phyloP scores from a whole-genome alignment of 2,329 filamentous ascomycete species.

The Pseudogymnoascus pannorum region DNA sequence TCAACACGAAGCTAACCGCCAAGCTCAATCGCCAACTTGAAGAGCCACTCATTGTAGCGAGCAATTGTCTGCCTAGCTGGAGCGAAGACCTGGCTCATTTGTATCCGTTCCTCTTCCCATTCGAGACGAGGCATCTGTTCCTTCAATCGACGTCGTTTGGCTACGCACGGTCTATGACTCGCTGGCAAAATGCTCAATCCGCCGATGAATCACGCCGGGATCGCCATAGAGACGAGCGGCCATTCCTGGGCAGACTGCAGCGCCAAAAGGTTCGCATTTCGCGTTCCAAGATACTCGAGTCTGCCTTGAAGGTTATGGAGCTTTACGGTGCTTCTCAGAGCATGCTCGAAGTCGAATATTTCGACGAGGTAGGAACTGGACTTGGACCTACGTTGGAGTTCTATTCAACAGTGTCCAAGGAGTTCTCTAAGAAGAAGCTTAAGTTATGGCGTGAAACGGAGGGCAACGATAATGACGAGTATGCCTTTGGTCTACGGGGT shows the following conservation, averaged over 20 bases:
- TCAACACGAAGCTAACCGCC: conserved; percentile 96
- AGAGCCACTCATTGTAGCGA: conserved; percentile 93
- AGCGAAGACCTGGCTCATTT: conserved; percentile 88
- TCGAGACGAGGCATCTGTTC: conserved; percentile 94
- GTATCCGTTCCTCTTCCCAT: conserved; percentile 96
- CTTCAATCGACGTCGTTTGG: conserved; percentile 97
- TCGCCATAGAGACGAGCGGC: conserved; percentile 76
- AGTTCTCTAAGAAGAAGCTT: conserved; percentile 95
- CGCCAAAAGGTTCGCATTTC: conserved; percentile 98
- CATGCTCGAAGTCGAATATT: conserved; percentile 95
- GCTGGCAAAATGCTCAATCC: conserved; percentile 89
- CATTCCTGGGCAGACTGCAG: conserved; percentile 84
- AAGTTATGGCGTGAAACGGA: conserved; percentile 96
- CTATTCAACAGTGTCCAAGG: conserved; percentile 93
- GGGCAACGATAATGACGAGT: conserved; percentile 63
- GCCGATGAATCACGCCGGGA: conserved; percentile 75
- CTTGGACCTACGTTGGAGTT: conserved; percentile 94
- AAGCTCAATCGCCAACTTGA: conserved; percentile 96
- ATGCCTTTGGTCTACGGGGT: conserved; percentile 74
- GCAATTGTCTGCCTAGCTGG: conserved; percentile 92
- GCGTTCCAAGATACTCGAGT: conserved; percentile 87
- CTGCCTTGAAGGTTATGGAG: conserved; percentile 97
- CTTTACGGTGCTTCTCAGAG: conserved; percentile 95
- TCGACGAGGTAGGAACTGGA: conserved; percentile 95
- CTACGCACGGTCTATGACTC: conserved; percentile 92